Evolutionary conservation across 169 alveolate genomes (phyloP).

Genomic region (Cyclospora cayetanensis): DNA sequence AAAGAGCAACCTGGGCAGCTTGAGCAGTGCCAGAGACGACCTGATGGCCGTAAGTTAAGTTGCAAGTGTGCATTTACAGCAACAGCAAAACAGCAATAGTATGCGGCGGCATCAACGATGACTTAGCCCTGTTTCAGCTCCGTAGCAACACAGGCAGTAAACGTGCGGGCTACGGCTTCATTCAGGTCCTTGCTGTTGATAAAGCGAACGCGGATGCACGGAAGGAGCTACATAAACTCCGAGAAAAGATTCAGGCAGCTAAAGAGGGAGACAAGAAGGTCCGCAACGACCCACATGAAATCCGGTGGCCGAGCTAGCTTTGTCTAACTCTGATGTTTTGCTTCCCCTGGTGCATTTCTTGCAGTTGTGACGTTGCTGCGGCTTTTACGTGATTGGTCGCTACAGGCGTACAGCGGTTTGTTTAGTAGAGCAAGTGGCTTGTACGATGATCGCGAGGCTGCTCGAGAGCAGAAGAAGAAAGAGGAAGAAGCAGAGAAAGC

Average conservation of each 20-base stretch:
- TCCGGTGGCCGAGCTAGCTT: not conserved
- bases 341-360: not conserved
- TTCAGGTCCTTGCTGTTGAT: conserved; percentile 16
- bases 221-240: conserved; percentile 51
- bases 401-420: conserved; percentile 62
- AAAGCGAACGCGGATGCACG: conserved; percentile 57
- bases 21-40: conserved; percentile 50
- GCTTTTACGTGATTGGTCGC: not conserved
- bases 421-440: conserved; percentile 32
- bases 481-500: conserved; percentile 63
- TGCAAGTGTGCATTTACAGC: not conserved
- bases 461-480: conserved; percentile 68
- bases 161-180: not conserved
- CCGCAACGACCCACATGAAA: not conserved
- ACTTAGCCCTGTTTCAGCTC: too few species aligned
- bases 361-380: not conserved
- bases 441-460: conserved; percentile 74
- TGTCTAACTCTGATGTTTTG: not conserved
- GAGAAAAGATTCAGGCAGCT: not conserved
- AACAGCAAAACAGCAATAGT: not conserved
- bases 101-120: not conserved
- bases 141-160: not conserved
- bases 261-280: conserved; percentile 60
- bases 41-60: not conserved
- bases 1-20: conserved; percentile 4